Base-by-base conservation (phyloP, 2,329 filamentous ascomycete genomes). In the Calonectria fujianensis region DNA sequence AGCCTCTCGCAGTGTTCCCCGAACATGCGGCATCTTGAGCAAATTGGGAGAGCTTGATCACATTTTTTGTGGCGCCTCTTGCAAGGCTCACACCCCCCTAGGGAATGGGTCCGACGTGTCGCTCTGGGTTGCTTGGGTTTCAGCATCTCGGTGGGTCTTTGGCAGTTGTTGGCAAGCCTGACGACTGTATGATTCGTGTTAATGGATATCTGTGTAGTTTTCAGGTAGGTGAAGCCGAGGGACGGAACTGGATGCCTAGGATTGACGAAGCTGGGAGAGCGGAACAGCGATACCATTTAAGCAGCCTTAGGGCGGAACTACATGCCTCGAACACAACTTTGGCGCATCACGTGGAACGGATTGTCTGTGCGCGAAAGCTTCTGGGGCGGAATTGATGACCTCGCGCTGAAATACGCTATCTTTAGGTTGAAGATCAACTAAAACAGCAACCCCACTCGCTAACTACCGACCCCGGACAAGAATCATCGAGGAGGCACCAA, bases 21-120 rank as follows among this genome's bases (percentile, higher is more conserved):
- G 4, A 20, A 37, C 11, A 37, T 24, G 1, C 31, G 31, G 16
- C 54, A 59, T 14, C 54, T 59, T 10, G 20, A 32, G 35, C 54
- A 59, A 4, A 35, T 59, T 8, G 54, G 54, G 3, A 59, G 18
- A 37, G 32, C 29, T 37, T 59, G 54, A 20, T 59, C 54, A 31
- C 54, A 59, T 16, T 24, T 59, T 59, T 59, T 59, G 54, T 59
- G 54, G 54, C 54, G 54, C 37, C 29, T 59, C 31, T 32, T 32
- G 31, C 54, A 59, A 10, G 54, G 27, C 24, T 59, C 54, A n/a
- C 54, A 59, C 11, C 54, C 54, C 18, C 54, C 54, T 0, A 59
- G 10, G 7, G 54, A 59, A 10, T 59, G 54, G 1, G 54, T 59
- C 31, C 54, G 54, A 10, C 54, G 54, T 32, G 54, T 24, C 54